Evolutionary conservation across 257 asterid species (phyloP).

Genomic region (Cinchona pubescens): DNA sequence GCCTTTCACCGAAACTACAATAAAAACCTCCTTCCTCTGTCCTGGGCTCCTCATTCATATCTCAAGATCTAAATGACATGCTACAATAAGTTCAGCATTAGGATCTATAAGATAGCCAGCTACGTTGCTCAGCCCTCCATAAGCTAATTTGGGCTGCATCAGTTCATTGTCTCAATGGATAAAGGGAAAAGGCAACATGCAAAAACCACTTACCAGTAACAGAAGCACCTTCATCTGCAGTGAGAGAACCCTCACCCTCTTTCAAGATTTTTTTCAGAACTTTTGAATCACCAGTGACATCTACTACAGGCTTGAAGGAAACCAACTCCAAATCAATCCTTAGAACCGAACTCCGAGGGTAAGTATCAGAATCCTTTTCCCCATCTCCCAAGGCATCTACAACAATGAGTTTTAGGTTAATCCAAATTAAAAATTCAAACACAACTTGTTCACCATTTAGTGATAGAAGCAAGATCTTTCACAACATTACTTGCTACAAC

Average conservation of each 20-base stretch:
- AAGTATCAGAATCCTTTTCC: constrained; percentile 27
- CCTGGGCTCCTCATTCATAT: too few species aligned
- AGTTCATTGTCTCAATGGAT: background rate
- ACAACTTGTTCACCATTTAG: constrained; percentile 6
- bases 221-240: constrained; percentile 64
- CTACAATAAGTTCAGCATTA: too few species aligned
- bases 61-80: too few species aligned
- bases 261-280: constrained; percentile 57
- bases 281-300: constrained; percentile 56
- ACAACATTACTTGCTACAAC: background rate
- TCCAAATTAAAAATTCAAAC: background rate
- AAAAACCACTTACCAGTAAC: constrained; percentile 51
- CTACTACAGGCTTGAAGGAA: constrained; percentile 51
- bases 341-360: constrained; percentile 44
- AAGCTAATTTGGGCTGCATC: background rate
- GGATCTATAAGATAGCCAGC: background rate
- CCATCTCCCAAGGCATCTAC: constrained; percentile 58
- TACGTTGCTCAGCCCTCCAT: background rate
- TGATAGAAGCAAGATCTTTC: constrained; percentile 1
- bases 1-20: too few species aligned
- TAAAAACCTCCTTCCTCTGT: too few species aligned
- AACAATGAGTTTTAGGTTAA: constrained; percentile 21
- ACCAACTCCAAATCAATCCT: constrained; percentile 47
- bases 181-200: background rate
- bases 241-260: constrained; percentile 59